Base-by-base conservation (phyloP, 148 eudicot species). In the Hydrangea macrophylla region DNA sequence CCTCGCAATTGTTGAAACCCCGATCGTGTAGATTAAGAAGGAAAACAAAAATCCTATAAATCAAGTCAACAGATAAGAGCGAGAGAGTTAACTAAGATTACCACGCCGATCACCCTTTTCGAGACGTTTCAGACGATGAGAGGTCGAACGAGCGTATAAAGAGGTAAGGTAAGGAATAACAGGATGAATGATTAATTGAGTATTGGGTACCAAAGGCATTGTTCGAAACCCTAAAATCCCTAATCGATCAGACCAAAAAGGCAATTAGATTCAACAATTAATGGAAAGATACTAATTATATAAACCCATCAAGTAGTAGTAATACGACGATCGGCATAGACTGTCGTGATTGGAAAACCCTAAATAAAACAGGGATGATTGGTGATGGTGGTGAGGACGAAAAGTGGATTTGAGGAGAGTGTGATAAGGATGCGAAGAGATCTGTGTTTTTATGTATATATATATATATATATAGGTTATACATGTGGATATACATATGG, bases 101-200 rank as follows among this genome's bases (percentile, higher is more conserved):
- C 92, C 90, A 84, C 92, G 96, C 71, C 97, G 88, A 84, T 92
- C 90, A 55, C 84, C 70, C 73, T 89, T 87, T 67, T 87, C 82
- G 44, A 92, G 84, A 76, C 81, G 81, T 82, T 92, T 89, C 67
- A 82, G 84, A 75, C 96, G 92, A 82, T 85, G 88, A 64, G 89
- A 87, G 70, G 81, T 80, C 62, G 76, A 76, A 10, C 76, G 79
- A 68, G 76, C 84, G 76, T 73, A 83, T 58, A 82, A 78, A 20
- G 85, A 81, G 26, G 79, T 53, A 7, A 77, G 45, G 37, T 80
- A 78, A 8, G 70, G 73, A 26, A 78, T 60, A 37, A 74, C 54
- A 55, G 92, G 78, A 53, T 74, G 78, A 44, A 83, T 77, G 56
- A 82, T 65, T 32, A 82, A 60, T 67, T 59, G 76, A 56, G 73